Base-by-base conservation (phyloP, 176 grass and related monocot genomes). In the Juncus effusus region DNA sequence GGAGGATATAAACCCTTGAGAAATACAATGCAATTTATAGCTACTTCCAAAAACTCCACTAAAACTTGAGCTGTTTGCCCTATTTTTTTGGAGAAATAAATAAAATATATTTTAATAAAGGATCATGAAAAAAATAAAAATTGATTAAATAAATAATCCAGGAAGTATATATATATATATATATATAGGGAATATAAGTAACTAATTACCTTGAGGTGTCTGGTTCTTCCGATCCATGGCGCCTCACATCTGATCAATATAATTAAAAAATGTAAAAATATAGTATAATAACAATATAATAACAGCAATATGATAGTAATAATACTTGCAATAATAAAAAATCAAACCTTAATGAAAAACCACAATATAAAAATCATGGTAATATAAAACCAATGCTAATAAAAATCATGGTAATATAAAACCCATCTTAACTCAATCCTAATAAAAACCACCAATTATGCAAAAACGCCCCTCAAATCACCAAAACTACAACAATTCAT, bases 21-120 rank as follows among this genome's bases (percentile, higher is more conserved):
- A 79, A 86, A 97, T 66, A 97, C 76, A 78, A 97, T 89, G 76
- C 76, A 97, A 79, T 74, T 97, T 28, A 97, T 76, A 49, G 94
- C 88, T 60, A 97, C 94, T 77, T 97, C 94, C 9, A 97, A 60
- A 74, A 97, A 92, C 61, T 97, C 94, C 72, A 89, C 83, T 13
- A 92, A 51, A 15, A 92, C 79, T 51, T 76, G 77, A 80, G 88
- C 85, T 61, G 84, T 89, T 75, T 97, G 81, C 62, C 85, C 94
- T 92, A 56, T 56, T 72, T 36, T 49, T 13, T 49, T 13, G 57
- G 13, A 51, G 51, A 69, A 59, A 51, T 16, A 68, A 70, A 45
- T 10, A 40, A 50, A 55, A 14, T 9, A 53, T 64, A 67, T 28
- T 15, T 13, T 61, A 45, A 61, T 54, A 36, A 53, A 2, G 12